phyloP scores from a whole-genome alignment of 257 asterid species.

The Lycium barbarum region DNA sequence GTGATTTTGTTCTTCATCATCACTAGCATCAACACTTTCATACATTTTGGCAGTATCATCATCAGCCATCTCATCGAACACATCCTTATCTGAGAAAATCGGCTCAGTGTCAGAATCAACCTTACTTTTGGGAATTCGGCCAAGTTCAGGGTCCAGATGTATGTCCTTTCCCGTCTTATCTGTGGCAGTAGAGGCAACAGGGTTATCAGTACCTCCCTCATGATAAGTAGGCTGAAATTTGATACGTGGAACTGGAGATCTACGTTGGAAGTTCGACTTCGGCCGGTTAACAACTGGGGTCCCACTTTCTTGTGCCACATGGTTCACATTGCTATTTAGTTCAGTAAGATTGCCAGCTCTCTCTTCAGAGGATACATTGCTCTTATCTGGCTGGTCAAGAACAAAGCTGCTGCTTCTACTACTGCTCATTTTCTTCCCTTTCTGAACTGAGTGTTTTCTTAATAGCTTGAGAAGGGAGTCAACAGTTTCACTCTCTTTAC shows the following conservation, averaged over 20 bases:
- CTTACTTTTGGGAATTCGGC: slow-evolving; percentile 23
- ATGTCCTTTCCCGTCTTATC: slow-evolving; percentile 23
- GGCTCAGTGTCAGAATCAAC: slow-evolving; percentile 35
- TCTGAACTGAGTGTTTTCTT: slow-evolving; percentile 87
- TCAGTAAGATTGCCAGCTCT: slow-evolving; percentile 40
- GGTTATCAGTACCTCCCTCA: slow-evolving; percentile 37
- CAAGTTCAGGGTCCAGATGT: slow-evolving; percentile 40
- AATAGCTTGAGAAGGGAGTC: slow-evolving; percentile 93
- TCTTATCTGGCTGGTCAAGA: slow-evolving; percentile 57
- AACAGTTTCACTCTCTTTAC: slow-evolving; percentile 88
- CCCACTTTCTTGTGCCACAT: slow-evolving; percentile 49
- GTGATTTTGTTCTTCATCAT: slow-evolving; percentile 36
- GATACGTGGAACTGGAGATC: slow-evolving; percentile 77
- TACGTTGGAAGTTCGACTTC: slow-evolving; percentile 70
- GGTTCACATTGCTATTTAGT: slow-evolving; percentile 43
- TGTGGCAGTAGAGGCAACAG: slow-evolving; percentile 9
- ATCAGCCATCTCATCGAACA: slow-evolving; percentile 48
- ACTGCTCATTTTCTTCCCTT: slow-evolving; percentile 61
- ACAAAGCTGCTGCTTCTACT: slow-evolving; percentile 56
- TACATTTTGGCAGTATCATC: slow-evolving; percentile 44
- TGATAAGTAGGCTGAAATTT: slow-evolving; percentile 58
- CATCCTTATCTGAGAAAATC: slow-evolving; percentile 42
- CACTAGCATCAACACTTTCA: slow-evolving; percentile 39
- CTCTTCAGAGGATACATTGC: slow-evolving; percentile 45
- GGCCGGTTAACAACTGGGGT: slow-evolving; percentile 62